Evolutionary conservation across 192 early-diverging fungal genomes (phyloP), one percentile per base, ranked within the genome.

Genomic region (Backusella australiensis): DNA sequence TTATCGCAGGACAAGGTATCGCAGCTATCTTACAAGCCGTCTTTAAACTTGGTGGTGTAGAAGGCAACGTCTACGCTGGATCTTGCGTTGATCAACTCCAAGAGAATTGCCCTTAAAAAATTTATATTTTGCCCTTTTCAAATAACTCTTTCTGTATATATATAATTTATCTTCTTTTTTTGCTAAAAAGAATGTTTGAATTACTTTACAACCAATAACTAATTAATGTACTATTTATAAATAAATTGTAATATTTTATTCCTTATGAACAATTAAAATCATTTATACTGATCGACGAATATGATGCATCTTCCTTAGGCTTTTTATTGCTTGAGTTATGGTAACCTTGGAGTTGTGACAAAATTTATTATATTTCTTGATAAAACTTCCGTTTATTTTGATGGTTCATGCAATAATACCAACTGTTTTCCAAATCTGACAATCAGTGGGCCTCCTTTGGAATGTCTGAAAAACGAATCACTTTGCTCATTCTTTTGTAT

Each of bases 1-100:
- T 86, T 32, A 86, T 89, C 68, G 84, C 81, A 34, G 88, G 88
- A 44, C 77, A 84, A 39, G 88, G 88, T 79, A 86, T 89, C 52
- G 68, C 83, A 35, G 87, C 79, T 36, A 75, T 87, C 42, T 8
- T 88, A 39, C 80, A 84, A 67, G 86, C 86, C 29, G 76, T 82
- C 11, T 78, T 88, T 72, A 85, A 80, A 17, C 81, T 88, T 6
- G 75, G 41, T 38, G 78, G 76, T 39, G 80, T 87, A 12, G 29
- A 69, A n/a, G 76, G 38, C n/a, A 73, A 83, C 15, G n/a, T 70
- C 26, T 73, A 73, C 53, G 34, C 39, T 34, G 73, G 67, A 41
- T 83, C 83, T 63, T 82, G 74, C 41, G 73, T 77, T 29, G 67
- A 70, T 8, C 75, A 41, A 6, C 36, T 66, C 34, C 19, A 34